Base-by-base conservation (phyloP, 2,329 filamentous ascomycete genomes). In the Penicillium psychrosexuale region DNA sequence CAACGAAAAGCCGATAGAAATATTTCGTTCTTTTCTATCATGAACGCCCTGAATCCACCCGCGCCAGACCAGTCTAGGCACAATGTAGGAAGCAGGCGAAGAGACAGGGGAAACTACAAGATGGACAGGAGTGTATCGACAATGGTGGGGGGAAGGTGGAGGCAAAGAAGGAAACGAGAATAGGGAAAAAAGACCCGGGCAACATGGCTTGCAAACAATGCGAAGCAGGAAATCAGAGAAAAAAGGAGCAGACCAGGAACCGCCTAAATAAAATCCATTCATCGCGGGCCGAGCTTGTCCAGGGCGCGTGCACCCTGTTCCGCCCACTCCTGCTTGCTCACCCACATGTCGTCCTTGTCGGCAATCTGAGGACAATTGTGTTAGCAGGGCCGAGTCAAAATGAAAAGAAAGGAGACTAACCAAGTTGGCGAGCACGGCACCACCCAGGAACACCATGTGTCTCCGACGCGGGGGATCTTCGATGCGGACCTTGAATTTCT, bases 401-500 rank as follows among this genome's bases (percentile, higher is more conserved):
- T 31, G 12, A 5, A 4, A 19, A 22, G 22, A 37, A 30, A 7
- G 6, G 33, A 28, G 24, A 73, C 80, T 72, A 76, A 84, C 82
- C 75, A 99, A 95, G 73, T 97, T 97, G 66, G 94, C 94, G 68
- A 99, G 80, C 60, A 99, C 94, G 27, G 94, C 94, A 66, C 94
- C 94, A 55, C 94, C 94, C 53, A 99, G 78, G 82, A 99, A 97
- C n/a, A 99, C 94, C 92, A 99, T 97, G 80, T 99, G 94, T 76
- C 93, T 84, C 78, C 94, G 85, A 77, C 94, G 84, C 33, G 94
- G 94, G 48, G 94, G 94, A 74, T 99, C 94, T 75, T 99, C 94
- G 80, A 99, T 97, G 75, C 94, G 86, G 63, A 99, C 93, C 84
- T 97, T 99, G 84, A 99, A 99, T 86, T 97, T 99, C 86, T 86